These are phyloP conservation scores for Fusarium sp. DNA, from an alignment of 2,329 filamentous ascomycete genomes.

Conservation along the genomic window DNA sequence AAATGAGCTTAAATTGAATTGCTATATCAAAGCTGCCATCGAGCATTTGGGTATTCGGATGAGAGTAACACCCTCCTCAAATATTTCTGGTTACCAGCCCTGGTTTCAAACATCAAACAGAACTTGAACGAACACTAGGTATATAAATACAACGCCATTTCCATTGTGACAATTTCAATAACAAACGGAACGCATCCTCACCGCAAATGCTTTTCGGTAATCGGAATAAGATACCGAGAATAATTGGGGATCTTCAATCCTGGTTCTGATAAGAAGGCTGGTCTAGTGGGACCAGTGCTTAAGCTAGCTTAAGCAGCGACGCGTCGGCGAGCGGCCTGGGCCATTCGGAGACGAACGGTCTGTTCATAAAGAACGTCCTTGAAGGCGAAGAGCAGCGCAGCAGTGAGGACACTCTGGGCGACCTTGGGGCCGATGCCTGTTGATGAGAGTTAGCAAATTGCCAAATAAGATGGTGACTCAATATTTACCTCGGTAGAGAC, in stretches of 20 bases:
- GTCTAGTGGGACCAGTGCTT: conserved; percentile 4
- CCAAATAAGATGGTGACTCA: background rate
- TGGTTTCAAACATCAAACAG: conserved; percentile 9
- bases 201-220: conserved; percentile 27
- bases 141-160: conserved; percentile 31
- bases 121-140: conserved; percentile 7
- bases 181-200: conserved; percentile 26
- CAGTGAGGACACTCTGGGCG: conserved; percentile 95
- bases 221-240: conserved; percentile 11
- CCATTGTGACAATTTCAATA: conserved; percentile 20
- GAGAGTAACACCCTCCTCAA: conserved; percentile 25
- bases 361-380: conserved; percentile 95
- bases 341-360: conserved; percentile 73
- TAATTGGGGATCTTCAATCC: conserved; percentile 9
- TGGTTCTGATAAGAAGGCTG: conserved; percentile 14
- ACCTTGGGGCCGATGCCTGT: conserved; percentile 95
- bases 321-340: conserved; percentile 56
- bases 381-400: conserved; percentile 96
- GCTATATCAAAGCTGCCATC: conserved; percentile 33
- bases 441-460: conserved; percentile 21
- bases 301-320: conserved; percentile 47
- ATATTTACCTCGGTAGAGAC: conserved; percentile 87
- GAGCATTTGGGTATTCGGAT: conserved; percentile 47
- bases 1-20: conserved; percentile 26
- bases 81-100: conserved; percentile 9